These are phyloP conservation scores for Sphagnum contortum DNA, from an alignment of 225 moss, liverwort and hornwort genomes.

Conservation along the genomic window DNA sequence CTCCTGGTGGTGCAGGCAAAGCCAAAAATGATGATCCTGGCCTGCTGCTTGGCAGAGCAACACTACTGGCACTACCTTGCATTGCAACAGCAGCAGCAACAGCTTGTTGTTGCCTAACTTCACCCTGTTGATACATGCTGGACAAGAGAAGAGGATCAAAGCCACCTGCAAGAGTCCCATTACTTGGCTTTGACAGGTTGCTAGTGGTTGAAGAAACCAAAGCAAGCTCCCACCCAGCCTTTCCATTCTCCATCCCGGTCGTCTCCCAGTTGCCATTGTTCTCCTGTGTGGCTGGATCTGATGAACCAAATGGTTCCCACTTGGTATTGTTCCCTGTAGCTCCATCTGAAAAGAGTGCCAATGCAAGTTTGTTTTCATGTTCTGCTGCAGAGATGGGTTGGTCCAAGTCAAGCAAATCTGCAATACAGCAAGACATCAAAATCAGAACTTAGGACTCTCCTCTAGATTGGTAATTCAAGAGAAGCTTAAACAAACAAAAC, in stretches of 20 bases:
- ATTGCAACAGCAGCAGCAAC: conserved; percentile 11
- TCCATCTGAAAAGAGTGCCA: conserved; percentile 44
- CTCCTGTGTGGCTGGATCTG: background rate
- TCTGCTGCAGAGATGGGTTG: conserved; percentile 25
- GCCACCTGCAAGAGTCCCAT: conserved; percentile 41
- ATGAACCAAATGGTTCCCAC: conserved; percentile 30
- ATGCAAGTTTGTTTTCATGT: conserved; percentile 42
- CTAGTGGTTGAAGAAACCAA: conserved; percentile 42
- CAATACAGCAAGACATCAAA: conserved; percentile 1
- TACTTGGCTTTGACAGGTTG: conserved; percentile 24
- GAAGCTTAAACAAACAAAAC: no score
- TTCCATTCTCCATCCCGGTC: conserved; percentile 9
- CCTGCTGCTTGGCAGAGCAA: conserved; percentile 15
- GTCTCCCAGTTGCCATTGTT: no score
- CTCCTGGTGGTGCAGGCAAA: conserved; percentile 47
- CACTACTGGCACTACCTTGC: conserved; percentile 56
- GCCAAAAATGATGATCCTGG: conserved; percentile 28
- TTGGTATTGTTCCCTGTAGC: conserved; percentile 16
- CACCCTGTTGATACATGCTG: conserved; percentile 63
- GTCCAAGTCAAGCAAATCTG: conserved; percentile 42
- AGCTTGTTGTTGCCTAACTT: conserved; percentile 15
- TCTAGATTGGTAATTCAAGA: no score
- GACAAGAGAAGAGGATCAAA: conserved; percentile 51
- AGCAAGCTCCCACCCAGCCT: conserved; percentile 57
- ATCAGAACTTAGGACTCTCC: no score